Conservation (phyloP, 2,329 filamentous ascomycete genomes). For the Fusarium pseudonygamai region DNA sequence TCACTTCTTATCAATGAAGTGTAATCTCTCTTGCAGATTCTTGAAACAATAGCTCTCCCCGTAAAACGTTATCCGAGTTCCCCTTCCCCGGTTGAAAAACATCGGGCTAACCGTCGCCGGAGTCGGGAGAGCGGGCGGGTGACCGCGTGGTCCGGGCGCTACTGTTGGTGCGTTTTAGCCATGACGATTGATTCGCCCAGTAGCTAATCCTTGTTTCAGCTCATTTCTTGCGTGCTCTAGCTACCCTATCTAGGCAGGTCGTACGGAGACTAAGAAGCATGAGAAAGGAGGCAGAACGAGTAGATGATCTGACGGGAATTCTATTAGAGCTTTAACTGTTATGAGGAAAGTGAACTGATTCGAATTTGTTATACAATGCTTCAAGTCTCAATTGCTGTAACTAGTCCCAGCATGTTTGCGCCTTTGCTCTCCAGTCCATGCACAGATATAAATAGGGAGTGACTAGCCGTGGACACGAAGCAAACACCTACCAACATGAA, state of each 20-base stretch:
- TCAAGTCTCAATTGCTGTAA: background rate
- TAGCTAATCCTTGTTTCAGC: background rate
- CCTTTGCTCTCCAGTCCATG: background rate
- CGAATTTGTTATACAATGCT: no score
- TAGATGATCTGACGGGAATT: fast-evolving
- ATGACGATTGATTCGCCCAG: fast-evolving
- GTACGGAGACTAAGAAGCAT: background rate
- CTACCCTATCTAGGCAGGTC: background rate
- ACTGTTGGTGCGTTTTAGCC: background rate
- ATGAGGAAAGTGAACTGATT: fast-evolving
- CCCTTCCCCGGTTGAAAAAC: no score
- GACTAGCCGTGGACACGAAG: no score
- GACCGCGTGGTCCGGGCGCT: background rate
- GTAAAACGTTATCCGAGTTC: background rate
- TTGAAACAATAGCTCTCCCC: background rate
- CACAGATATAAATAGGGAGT: background rate
- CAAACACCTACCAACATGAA: no score
- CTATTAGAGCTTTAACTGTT: background rate
- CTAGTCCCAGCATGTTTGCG: fast-evolving
- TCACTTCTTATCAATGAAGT: fast-evolving
- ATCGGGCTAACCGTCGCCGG: background rate
- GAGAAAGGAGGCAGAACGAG: background rate
- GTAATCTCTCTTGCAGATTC: background rate
- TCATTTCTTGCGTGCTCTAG: background rate
- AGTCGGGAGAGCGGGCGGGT: background rate